phyloP scores from a whole-genome alignment of 202 grass and related monocot species.

The Hordeum pubiflorum region DNA sequence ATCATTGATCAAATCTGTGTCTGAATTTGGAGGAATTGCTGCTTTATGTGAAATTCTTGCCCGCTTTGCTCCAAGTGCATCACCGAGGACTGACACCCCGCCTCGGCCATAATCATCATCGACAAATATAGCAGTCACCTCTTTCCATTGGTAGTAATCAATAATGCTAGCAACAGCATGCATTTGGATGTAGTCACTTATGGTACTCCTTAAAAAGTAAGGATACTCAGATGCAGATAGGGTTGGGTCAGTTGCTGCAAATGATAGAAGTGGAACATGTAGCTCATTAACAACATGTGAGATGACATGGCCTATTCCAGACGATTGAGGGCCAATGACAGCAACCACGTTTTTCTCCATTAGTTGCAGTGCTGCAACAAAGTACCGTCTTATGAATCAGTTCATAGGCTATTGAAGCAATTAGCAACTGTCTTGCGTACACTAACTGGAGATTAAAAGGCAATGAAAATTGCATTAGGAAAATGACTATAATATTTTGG shows the following conservation, averaged over 20 bases:
- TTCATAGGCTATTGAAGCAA: slow-evolving; percentile 10
- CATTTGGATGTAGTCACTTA: slow-evolving; percentile 88
- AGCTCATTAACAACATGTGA: slow-evolving; percentile 72
- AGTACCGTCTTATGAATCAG: slow-evolving; percentile 30
- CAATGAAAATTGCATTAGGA: neutral
- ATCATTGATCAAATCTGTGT: slow-evolving; percentile 43
- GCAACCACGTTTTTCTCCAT: slow-evolving; percentile 73
- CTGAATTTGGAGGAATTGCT: slow-evolving; percentile 47
- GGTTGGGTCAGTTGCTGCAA: slow-evolving; percentile 74
- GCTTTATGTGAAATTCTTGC: slow-evolving; percentile 79
- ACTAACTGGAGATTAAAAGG: neutral
- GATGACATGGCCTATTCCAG: slow-evolving; percentile 69
- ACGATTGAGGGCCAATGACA: slow-evolving; percentile 83
- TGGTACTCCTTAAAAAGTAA: slow-evolving; percentile 70
- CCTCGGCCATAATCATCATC: slow-evolving; percentile 88
- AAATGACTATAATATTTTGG: neutral
- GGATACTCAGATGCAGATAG: slow-evolving; percentile 72
- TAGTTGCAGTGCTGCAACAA: slow-evolving; percentile 59
- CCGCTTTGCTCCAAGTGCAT: slow-evolving; percentile 54
- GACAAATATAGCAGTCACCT: slow-evolving; percentile 74
- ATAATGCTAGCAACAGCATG: slow-evolving; percentile 72
- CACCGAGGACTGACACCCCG: slow-evolving; percentile 49
- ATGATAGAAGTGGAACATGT: slow-evolving; percentile 83
- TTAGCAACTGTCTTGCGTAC: neutral
- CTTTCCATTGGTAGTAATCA: slow-evolving; percentile 68